phyloP scores from a whole-genome alignment of 352 stramenopile species.

The Phytopythium boreale region DNA sequence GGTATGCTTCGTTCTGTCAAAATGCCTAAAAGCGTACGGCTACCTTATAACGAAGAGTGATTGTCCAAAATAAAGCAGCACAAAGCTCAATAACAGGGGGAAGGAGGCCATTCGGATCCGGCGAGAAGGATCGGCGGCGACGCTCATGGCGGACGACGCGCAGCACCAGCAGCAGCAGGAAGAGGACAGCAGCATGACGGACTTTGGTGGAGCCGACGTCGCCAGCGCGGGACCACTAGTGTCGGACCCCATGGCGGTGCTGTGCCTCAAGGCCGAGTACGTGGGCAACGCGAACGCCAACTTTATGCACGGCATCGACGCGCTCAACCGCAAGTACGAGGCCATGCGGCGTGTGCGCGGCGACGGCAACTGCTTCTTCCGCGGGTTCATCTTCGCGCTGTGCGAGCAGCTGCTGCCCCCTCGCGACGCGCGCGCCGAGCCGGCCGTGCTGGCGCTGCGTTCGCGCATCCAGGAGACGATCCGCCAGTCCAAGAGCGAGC shows the following conservation, averaged over 20 bases:
- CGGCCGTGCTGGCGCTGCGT: conserved; percentile 25
- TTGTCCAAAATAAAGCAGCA: too few relatives aligned
- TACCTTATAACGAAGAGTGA: neutral
- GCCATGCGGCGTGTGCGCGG: conserved; percentile 80
- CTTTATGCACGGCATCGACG: conserved; percentile 71
- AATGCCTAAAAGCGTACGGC: too few relatives aligned
- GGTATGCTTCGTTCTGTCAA: too few relatives aligned
- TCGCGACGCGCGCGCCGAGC: conserved; percentile 13
- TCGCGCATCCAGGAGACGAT: conserved; percentile 55
- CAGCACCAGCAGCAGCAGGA: neutral
- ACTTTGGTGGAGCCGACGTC: neutral
- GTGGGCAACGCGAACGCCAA: conserved; percentile 66
- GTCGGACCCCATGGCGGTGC: conserved; percentile 50
- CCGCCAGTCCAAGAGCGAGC: conserved; percentile 59
- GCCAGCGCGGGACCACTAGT: conserved; percentile 32
- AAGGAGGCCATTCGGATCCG: neutral
- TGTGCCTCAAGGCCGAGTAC: conserved; percentile 68
- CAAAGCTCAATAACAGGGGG: too few relatives aligned
- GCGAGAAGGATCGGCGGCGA: neutral
- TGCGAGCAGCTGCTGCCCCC: conserved; percentile 69
- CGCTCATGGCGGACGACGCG: conserved; percentile 1
- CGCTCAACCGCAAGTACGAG: conserved; percentile 62
- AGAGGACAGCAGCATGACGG: neutral
- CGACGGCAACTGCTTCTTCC: conserved; percentile 93
- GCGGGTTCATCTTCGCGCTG: conserved; percentile 86